Evolutionary conservation across 2,329 filamentous ascomycete species (phyloP).

Genomic region (Epichloe amarillans): DNA sequence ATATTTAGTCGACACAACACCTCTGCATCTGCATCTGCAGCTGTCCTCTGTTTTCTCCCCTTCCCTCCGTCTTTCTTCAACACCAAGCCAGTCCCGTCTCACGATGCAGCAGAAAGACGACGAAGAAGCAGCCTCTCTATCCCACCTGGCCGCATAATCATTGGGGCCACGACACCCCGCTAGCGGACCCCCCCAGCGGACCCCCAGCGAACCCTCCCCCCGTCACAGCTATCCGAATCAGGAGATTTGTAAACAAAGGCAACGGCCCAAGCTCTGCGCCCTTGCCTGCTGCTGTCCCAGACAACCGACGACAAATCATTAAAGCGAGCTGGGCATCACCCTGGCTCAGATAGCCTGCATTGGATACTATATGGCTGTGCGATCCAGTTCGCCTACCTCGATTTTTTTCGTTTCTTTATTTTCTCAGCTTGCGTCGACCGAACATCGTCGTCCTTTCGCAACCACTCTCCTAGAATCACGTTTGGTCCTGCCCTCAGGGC

Average conservation of each 20-base stretch:
- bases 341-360: background rate
- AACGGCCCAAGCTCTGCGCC: constrained; percentile 18
- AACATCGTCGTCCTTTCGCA: background rate
- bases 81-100: constrained; percentile 7
- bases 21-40: background rate
- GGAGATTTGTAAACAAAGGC: constrained; percentile 28
- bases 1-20: background rate
- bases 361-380: constrained; percentile 2
- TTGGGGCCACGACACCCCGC: constrained; percentile 2
- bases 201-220: constrained; percentile 7
- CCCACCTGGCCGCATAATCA: constrained; percentile 2
- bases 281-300: constrained; percentile 20
- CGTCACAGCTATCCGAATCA: constrained; percentile 22
- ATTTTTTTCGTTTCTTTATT: background rate
- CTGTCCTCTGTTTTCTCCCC: background rate
- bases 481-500: background rate
- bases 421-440: background rate
- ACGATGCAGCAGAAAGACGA: constrained; percentile 11
- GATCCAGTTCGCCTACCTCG: constrained; percentile 1
- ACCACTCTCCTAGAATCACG: background rate
- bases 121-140: constrained; percentile 6
- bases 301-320: constrained; percentile 15
- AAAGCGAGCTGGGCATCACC: constrained; percentile 4
- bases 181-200: background rate
- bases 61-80: constrained; percentile 6